These are phyloP conservation scores for Dimocarpus longan DNA, from an alignment of 345 rosid genomes.

Conservation along the genomic window DNA sequence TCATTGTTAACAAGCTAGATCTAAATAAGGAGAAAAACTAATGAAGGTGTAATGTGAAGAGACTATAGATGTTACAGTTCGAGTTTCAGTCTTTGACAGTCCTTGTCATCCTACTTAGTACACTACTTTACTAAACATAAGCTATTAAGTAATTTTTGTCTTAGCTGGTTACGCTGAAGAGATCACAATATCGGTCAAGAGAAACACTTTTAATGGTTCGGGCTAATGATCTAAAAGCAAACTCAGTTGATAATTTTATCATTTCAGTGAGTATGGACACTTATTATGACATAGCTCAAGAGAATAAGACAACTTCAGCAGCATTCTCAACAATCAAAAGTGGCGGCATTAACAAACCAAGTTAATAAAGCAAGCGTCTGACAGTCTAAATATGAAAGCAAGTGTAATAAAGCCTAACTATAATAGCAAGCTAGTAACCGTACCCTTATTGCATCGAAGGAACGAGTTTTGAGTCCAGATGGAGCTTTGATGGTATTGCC, in stretches of 20 bases:
- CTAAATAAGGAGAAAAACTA: not conserved
- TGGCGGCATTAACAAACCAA: not conserved
- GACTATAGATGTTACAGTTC: not conserved
- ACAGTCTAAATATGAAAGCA: not conserved
- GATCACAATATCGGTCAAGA: not conserved
- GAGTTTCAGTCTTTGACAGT: not conserved
- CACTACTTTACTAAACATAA: not conserved
- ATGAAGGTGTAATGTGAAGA: not conserved
- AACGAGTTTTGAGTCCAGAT: slow-evolving; percentile 46
- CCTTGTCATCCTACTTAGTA: not conserved
- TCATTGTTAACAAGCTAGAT: not conserved
- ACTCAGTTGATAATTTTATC: not conserved
- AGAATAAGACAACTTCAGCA: not conserved
- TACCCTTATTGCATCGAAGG: slow-evolving; percentile 47
- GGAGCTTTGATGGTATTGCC: slow-evolving; percentile 50
- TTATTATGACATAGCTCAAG: not conserved
- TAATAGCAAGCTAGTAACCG: not conserved
- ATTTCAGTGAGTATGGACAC: not conserved
- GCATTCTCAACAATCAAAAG: slow-evolving; percentile 4
- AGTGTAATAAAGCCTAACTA: not conserved
- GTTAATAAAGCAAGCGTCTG: not conserved
- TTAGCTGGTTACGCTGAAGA: not conserved
- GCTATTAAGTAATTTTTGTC: slow-evolving; percentile 4
- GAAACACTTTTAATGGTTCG: not conserved
- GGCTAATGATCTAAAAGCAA: not conserved